Base-by-base conservation (phyloP, 1,139 yeast genomes). In the Hemisphaericaspora lyxosophila region DNA sequence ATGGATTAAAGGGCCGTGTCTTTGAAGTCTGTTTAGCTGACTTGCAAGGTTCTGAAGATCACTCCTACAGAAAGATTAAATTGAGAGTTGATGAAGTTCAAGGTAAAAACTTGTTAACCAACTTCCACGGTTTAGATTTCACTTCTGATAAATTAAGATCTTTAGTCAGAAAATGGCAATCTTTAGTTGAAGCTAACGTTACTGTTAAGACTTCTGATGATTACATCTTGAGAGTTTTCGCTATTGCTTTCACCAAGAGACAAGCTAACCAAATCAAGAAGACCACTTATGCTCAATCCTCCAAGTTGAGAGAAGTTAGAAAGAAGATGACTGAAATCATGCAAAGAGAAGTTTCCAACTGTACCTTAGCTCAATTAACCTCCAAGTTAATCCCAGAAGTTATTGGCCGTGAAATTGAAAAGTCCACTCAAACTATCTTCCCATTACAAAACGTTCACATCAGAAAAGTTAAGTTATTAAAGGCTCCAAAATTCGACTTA, bases 71-170 rank as follows among this genome's bases (percentile, higher is more conserved):
- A 67, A 71, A 71, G 61, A 57, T 71, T 55, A 70, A 67, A 62
- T 70, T 71, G 64, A 70, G 77, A 70, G 76, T 70, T 46, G 77
- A 71, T 50, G 77, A 71, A 63, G 77, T 71, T 41, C 75, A 71
- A 61, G 76, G 76, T 61, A 71, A 71, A 62, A 70, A 71, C 67
- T 69, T 71, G 59, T 70, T 71, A 59, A 71, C 77, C 65, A 71
- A 71, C 70, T 71, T 71, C 70, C 75, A 71, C 59, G 77, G 76
- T 45, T 59, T 71, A 54, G 73, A 69, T 60, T 70, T 71, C 61
- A 71, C 76, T 50, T 56, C 73, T 41, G 77, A 71, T 59, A 71
- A 71, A 60, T 61, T 71, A 51, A 69, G 76, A 67, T 70, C 76
- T 34, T 68, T 71, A 59, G 77, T 71, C 40, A 69, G 75, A 67